Percentiles rank a stretch among this genome's conserved stretches.
phyloP scores from a whole-genome alignment of 2,329 filamentous ascomycete species.

The Colletotrichum sp. region DNA sequence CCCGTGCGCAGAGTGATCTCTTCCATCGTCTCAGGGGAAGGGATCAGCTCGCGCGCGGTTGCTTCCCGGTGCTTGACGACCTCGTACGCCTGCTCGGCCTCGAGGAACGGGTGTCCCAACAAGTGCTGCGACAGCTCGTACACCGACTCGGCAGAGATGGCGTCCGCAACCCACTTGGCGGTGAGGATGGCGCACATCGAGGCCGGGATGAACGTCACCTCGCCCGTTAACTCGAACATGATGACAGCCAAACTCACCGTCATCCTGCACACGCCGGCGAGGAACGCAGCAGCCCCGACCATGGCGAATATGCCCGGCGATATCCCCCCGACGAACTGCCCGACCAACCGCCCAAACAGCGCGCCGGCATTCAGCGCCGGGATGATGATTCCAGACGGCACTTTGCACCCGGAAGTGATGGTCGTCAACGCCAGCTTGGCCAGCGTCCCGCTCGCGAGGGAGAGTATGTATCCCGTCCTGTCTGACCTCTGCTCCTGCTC shows the following conservation, averaged over 20 bases:
- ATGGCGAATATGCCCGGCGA: conserved; percentile 66
- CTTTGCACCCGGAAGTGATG: conserved; percentile 65
- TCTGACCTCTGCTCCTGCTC: conserved; percentile 45
- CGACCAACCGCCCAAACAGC: conserved; percentile 61
- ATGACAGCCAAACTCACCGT: conserved; percentile 63
- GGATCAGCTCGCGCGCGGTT: conserved; percentile 52
- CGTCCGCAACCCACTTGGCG: conserved; percentile 64
- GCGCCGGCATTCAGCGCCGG: conserved; percentile 63
- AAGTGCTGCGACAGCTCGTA: conserved; percentile 66
- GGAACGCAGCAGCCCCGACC: conserved; percentile 63
- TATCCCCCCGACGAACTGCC: conserved; percentile 39
- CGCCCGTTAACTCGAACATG: conserved; percentile 66
- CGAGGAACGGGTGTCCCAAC: conserved; percentile 63
- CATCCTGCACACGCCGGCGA: conserved; percentile 64
- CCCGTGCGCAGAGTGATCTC: conserved; percentile 59
- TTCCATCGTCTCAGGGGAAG: conserved; percentile 57
- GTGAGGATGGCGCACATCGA: conserved; percentile 65
- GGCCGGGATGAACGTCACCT: conserved; percentile 61
- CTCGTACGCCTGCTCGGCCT: conserved; percentile 49
- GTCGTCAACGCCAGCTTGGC: conserved; percentile 61
- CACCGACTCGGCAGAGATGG: conserved; percentile 55
- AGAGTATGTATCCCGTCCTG: conserved; percentile 50
- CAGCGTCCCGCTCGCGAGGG: conserved; percentile 56
- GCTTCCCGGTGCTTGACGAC: not conserved
- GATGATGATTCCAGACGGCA: conserved; percentile 66